These are phyloP conservation scores for Schwanniomyces occidentalis DNA, from an alignment of 805 yeast genomes.

Conservation along the genomic window DNA sequence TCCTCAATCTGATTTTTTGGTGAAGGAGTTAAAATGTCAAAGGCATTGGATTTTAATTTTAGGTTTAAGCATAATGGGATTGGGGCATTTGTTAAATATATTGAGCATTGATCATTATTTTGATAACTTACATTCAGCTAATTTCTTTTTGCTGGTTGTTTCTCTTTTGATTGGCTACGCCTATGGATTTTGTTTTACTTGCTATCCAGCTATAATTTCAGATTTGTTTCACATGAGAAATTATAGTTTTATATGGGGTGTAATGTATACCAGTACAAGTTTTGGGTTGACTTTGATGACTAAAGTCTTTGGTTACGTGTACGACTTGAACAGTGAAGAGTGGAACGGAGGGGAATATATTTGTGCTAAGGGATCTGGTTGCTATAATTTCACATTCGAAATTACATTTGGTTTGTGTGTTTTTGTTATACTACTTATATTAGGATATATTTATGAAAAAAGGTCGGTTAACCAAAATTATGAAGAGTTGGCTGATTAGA, in stretches of 20 bases:
- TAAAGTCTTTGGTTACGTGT: conserved; percentile 30
- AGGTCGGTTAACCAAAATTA: too few relatives aligned
- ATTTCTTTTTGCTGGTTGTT: conserved; percentile 20
- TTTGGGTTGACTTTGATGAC: conserved; percentile 32
- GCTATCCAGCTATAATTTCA: conserved; percentile 34
- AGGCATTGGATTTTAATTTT: conserved; percentile 34
- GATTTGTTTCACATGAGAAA: conserved; percentile 34
- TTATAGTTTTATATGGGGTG: conserved; percentile 35
- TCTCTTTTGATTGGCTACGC: conserved; percentile 33
- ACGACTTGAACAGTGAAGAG: conserved; percentile 24
- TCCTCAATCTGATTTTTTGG: conserved; percentile 29
- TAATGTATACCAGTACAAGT: conserved; percentile 32
- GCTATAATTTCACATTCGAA: conserved; percentile 27
- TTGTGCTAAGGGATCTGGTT: conserved; percentile 29
- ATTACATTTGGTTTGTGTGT: conserved; percentile 24
- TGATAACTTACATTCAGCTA: conserved; percentile 12
- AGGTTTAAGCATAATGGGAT: conserved; percentile 28
- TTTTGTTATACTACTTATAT: conserved; percentile 17
- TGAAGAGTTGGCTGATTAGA: conserved; percentile 1
- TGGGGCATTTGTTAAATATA: conserved; percentile 26
- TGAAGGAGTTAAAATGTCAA: conserved; percentile 21
- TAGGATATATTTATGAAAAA: conserved; percentile 21
- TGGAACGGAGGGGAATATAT: conserved; percentile 19
- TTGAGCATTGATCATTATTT: conserved; percentile 13
- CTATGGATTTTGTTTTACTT: conserved; percentile 34